phyloP scores from a whole-genome alignment of 2,329 filamentous ascomycete species.

The Madurella mycetomatis region DNA sequence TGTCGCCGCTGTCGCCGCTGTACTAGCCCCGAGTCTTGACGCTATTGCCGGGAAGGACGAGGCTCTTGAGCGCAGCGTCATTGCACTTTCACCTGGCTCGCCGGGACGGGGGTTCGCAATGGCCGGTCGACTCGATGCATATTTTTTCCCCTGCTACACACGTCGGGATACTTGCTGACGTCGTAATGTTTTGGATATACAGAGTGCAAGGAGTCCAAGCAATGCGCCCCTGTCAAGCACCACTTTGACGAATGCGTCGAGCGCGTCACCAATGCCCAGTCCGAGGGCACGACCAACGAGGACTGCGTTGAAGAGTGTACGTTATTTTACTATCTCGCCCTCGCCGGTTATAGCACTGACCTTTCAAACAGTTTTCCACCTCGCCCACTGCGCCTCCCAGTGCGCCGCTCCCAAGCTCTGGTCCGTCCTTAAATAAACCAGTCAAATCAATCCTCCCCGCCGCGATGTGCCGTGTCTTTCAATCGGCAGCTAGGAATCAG shows the following conservation, averaged over 20 bases:
- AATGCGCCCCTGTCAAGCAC: constrained; percentile 87
- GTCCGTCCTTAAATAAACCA: constrained; percentile 76
- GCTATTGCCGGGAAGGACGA: constrained; percentile 5
- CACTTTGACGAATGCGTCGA: constrained; percentile 98
- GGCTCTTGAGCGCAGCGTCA: background rate
- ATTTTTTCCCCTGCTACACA: background rate
- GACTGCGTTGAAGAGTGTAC: constrained; percentile 99
- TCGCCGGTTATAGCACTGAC: background rate
- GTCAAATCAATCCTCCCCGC: background rate
- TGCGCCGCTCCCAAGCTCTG: constrained; percentile 97
- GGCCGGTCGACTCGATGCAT: constrained; percentile 2
- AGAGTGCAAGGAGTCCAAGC: constrained; percentile 87
- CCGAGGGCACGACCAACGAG: constrained; percentile 72
- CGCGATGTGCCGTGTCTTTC: constrained; percentile 8
- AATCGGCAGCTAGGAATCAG: constrained; percentile 4
- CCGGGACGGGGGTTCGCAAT: constrained; percentile 1
- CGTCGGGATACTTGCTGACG: constrained; percentile 15
- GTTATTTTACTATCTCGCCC: constrained; percentile 33
- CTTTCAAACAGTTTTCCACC: constrained; percentile 80
- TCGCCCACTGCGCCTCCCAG: constrained; percentile 87
- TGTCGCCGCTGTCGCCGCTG: background rate
- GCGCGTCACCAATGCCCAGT: constrained; percentile 67
- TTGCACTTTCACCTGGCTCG: constrained; percentile 2
- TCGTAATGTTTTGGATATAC: constrained; percentile 28
- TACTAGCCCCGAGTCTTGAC: background rate